phyloP scores from a whole-genome alignment of 352 stramenopile genomes.

The Phytophthora capsici region DNA sequence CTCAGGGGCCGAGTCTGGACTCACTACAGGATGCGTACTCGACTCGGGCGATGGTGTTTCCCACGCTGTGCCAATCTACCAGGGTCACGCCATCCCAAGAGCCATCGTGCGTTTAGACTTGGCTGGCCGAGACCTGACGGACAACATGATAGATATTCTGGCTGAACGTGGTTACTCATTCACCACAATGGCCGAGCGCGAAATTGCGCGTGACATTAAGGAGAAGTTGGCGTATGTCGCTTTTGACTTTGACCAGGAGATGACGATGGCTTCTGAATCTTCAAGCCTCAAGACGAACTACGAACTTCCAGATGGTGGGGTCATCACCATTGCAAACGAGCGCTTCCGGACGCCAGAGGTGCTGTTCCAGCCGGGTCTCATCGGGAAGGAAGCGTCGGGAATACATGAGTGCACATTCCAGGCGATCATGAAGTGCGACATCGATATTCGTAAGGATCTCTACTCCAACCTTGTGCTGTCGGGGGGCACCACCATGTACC shows the following conservation, averaged over 20 bases:
- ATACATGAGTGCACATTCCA: conserved; percentile 83
- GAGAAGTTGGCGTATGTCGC: conserved; percentile 97
- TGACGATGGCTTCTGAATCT: conserved; percentile 90
- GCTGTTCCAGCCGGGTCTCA: conserved; percentile 95
- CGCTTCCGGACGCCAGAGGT: conserved; percentile 95
- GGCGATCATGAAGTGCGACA: conserved; percentile 92
- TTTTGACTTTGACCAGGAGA: conserved; percentile 94
- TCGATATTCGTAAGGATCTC: conserved; percentile 93
- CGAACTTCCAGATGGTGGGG: conserved; percentile 96
- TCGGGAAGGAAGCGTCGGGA: conserved; percentile 84
- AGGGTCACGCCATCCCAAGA: conserved; percentile 95
- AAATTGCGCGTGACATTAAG: conserved; percentile 98
- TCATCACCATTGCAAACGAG: conserved; percentile 98
- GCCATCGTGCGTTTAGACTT: conserved; percentile 95
- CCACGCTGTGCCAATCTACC: conserved; percentile 95
- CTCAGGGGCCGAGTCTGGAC: too few relatives aligned
- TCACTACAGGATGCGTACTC: conserved; percentile 96
- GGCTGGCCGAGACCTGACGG: conserved; percentile 94
- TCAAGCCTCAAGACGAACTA: conserved; percentile 94
- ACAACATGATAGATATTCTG: conserved; percentile 98
- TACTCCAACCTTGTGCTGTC: conserved; percentile 97
- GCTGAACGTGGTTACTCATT: conserved; percentile 95
- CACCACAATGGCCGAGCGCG: conserved; percentile 94
- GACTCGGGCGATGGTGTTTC: conserved; percentile 95
- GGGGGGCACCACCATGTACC: conserved; percentile 96